These are phyloP conservation scores for Carex arenaria DNA, from an alignment of 202 grass and related monocot species.

Conservation along the genomic window DNA sequence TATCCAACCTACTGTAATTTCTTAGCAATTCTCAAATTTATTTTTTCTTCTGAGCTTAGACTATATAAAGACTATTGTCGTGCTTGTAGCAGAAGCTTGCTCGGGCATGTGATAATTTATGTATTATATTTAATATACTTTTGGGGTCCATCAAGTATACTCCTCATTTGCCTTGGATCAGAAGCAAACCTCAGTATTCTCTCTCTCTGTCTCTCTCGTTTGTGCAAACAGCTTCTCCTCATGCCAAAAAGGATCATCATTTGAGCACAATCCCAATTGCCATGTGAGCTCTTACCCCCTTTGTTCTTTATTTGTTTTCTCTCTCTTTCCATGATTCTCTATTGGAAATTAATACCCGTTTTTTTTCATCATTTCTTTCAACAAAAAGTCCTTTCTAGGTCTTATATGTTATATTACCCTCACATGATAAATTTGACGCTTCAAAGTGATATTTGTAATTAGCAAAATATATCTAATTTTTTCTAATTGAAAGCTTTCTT, in stretches of 20 bases:
- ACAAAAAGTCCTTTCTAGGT: constrained; percentile 23
- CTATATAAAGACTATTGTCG: constrained; percentile 14
- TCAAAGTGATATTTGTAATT: constrained; percentile 7
- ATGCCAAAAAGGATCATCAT: constrained; percentile 86
- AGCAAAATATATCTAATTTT: neutral
- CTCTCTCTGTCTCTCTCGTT: constrained; percentile 22
- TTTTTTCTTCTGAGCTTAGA: neutral
- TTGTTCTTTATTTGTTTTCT: constrained; percentile 39
- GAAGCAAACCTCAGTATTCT: constrained; percentile 71
- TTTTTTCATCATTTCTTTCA: constrained; percentile 60
- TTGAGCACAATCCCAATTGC: constrained; percentile 52
- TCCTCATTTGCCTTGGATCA: constrained; percentile 73
- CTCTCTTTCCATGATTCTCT: constrained; percentile 48
- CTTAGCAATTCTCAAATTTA: neutral
- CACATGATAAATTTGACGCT: neutral
- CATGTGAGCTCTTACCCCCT: constrained; percentile 69
- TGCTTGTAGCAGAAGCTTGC: constrained; percentile 67
- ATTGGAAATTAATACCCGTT: constrained; percentile 49
- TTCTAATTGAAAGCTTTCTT: neutral
- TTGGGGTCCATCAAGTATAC: constrained; percentile 86
- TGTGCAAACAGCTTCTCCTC: constrained; percentile 38
- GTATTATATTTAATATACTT: constrained; percentile 34
- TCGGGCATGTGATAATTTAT: constrained; percentile 47
- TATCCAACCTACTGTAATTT: neutral
- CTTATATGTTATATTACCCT: neutral